phyloP scores from a whole-genome alignment of 2,329 filamentous ascomycete species.

The Trichoderma koningii region DNA sequence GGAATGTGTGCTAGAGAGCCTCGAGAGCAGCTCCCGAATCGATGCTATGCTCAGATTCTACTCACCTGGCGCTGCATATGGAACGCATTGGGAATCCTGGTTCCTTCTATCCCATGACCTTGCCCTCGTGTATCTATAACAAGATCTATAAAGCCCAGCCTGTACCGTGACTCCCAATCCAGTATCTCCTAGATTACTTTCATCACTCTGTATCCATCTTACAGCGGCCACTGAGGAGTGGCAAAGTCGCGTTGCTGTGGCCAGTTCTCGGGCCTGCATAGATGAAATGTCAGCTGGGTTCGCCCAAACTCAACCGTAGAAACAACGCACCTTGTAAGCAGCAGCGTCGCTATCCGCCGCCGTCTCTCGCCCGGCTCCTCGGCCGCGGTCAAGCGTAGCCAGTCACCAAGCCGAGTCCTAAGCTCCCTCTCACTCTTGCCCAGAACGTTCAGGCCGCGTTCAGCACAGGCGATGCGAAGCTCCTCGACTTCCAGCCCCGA shows the following conservation, averaged over 20 bases:
- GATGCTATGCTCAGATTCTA: background rate
- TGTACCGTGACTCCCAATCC: background rate
- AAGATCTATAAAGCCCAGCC: background rate
- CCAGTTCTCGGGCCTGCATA: constrained; percentile 44
- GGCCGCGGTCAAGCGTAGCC: constrained; percentile 50
- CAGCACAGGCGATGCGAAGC: constrained; percentile 68
- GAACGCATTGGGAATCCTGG: background rate
- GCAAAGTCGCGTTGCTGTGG: constrained; percentile 45
- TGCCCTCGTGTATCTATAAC: background rate
- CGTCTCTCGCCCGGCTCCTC: constrained; percentile 43
- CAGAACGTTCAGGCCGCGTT: constrained; percentile 64
- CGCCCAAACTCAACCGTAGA: background rate
- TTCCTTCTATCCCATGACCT: background rate
- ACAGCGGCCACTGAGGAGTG: constrained; percentile 47
- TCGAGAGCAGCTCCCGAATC: background rate
- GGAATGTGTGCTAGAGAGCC: too few species aligned
- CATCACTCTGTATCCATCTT: background rate
- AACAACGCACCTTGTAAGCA: constrained; percentile 45
- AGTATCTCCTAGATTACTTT: background rate
- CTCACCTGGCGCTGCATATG: background rate
- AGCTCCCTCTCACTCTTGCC: constrained; percentile 61
- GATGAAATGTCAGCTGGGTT: constrained; percentile 7
- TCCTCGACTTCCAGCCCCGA: constrained; percentile 62
- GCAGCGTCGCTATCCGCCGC: constrained; percentile 44
- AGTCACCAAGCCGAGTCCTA: constrained; percentile 47